Evolutionary conservation across 2,329 filamentous ascomycete species (phyloP), one percentile per base, ranked within the genome.

Genomic region (Xylaria sp.): DNA sequence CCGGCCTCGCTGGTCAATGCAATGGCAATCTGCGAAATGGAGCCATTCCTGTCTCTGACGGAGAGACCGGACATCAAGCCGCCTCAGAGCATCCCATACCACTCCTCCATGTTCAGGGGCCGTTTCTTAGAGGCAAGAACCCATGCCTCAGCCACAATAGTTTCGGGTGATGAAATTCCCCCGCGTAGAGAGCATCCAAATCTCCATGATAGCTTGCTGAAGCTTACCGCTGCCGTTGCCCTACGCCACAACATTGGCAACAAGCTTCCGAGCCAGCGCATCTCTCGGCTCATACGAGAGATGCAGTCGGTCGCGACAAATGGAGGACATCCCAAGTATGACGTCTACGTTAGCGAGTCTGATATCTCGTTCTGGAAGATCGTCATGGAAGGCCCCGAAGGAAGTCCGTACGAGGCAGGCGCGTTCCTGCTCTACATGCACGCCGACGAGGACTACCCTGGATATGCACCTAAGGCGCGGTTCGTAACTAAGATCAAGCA

Each of bases 401-500:
- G 24, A 11, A 38, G 41, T 42, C 50, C 57, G 9, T 63, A 63
- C 18, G 45, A 67, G 86, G 86, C 84, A 59, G 88, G 88, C 47
- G 82, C 89, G 50, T 91, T 91, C 76, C 86, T 86, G 69, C 81
- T 90, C 50, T 87, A 91, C 72, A 79, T 91, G 24, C 91, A 91
- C 70, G 77, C 91, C 38, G 88, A 88, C 20, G 88, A 91, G 66
- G 88, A 90, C 71, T 91, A 91, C 67, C 88, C 88, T 18, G 90
- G 90, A 87, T 89, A 85, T 40, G 88, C 88, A 48, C 88, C 88
- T 7, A 89, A 89, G 73, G 89, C 90, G 66, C 84, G 88, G 52
- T 91, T 91, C 71, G 74, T 91, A 52, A 91, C 88, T 55, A 89
- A 89, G 71, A 91, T 91, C 71, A 90, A 90, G 69, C 88, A 91